Evolutionary conservation across 768 basidiomycete species (phyloP).

Genomic region (Sutorius australiensis): DNA sequence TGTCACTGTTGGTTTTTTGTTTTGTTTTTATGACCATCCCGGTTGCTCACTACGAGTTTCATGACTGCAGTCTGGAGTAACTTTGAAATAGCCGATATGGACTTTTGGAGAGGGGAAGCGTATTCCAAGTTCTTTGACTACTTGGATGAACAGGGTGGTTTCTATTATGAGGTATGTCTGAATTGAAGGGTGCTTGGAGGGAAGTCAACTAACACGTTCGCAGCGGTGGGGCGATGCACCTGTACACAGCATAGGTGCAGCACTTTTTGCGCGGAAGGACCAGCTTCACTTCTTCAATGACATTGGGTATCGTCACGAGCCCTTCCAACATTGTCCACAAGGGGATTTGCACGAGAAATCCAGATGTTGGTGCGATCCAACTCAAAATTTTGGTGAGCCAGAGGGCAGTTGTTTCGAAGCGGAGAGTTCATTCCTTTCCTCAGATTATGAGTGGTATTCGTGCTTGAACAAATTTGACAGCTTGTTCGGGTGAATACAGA

Average conservation of each 20-base stretch:
- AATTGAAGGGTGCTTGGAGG: neutral
- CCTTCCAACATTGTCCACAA: slow-evolving; percentile 72
- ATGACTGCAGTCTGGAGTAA: slow-evolving; percentile 58
- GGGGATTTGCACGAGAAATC: slow-evolving; percentile 54
- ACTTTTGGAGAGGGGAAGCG: slow-evolving; percentile 82
- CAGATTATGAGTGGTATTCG: slow-evolving; percentile 85
- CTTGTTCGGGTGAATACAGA: slow-evolving; percentile 40
- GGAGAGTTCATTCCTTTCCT: slow-evolving; percentile 5
- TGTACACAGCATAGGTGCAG: slow-evolving; percentile 79
- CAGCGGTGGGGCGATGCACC: slow-evolving; percentile 86
- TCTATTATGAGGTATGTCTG: slow-evolving; percentile 77
- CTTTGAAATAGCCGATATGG: slow-evolving; percentile 85
- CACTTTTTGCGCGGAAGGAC: slow-evolving; percentile 68
- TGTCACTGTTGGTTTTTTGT: slow-evolving; percentile 61
- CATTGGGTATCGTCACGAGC: slow-evolving; percentile 80
- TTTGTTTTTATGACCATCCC: neutral
- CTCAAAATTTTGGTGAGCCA: slow-evolving; percentile 61
- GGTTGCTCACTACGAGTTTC: slow-evolving; percentile 1
- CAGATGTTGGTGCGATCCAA: slow-evolving; percentile 70
- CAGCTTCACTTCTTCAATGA: slow-evolving; percentile 82
- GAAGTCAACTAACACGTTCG: neutral
- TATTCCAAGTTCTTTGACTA: slow-evolving; percentile 82
- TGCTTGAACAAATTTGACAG: slow-evolving; percentile 76
- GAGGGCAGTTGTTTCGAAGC: neutral
- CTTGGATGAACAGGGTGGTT: slow-evolving; percentile 79